Base-by-base conservation (phyloP, 1,139 yeast species). In the Pichia sp. region DNA sequence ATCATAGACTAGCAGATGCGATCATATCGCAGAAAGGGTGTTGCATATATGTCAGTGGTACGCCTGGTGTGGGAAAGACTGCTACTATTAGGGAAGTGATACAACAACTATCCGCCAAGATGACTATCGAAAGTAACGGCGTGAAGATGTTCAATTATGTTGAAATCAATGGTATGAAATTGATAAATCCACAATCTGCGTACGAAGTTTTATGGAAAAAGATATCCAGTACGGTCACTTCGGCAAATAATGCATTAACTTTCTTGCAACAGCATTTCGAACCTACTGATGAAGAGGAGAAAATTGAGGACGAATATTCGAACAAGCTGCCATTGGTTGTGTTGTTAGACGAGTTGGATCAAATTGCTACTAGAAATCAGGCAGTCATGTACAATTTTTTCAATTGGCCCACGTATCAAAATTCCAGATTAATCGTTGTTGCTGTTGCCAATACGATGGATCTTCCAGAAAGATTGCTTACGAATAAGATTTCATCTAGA, bases 391-490 rank as follows among this genome's bases (percentile, higher is more conserved):
- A 93, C 72, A 95, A 93, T 67, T 89, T 95, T 65, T 90, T 93
- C 77, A 92, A 95, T 70, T 93, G 99, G 99, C 97, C 99, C 5
- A 84, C 96, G 0, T 84, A 88, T 63, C 75, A 80, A n/a, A 76
- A 84, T 61, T 90, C 98, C 3, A 86, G 85, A 63, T 75, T 93
- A 51, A 82, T 93, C 55, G 95, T 95, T 1, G 78, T 93, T 50
- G 98, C 98, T 0, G 92, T 93, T 36, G 98, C 98, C 7, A 95
- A 95, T 67, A 92, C 98, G 0, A 90, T 95, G 97, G 98, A 93
- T 71, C 74, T 93, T 51, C 99, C 99, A 0, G 99, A 93, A 67
- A 77, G 97, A 58, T 79, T 86, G 51, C 74, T 93, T 47, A 84
- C 95, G 26, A 92, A 90, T 70, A 93, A 93, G 69, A 87, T 90